Percentiles rank a stretch among this genome's conserved stretches.
These are phyloP conservation scores for Bipolaris bicolor DNA, from an alignment of 2,329 filamentous ascomycete species.

Conservation along the genomic window DNA sequence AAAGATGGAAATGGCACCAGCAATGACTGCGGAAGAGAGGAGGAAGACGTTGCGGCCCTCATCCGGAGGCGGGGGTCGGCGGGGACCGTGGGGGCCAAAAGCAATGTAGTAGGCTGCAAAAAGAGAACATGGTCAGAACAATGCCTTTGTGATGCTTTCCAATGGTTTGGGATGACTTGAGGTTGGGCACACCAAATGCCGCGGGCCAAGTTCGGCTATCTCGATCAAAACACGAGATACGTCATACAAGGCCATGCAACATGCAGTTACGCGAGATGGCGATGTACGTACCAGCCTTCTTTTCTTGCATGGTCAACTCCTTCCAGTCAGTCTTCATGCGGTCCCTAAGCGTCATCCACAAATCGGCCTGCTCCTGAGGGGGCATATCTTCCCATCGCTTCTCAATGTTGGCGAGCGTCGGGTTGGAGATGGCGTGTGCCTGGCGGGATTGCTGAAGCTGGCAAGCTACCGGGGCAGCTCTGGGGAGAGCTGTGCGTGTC, in stretches of 20 bases:
- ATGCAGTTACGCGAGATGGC: conserved; percentile 19
- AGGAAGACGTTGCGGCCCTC: conserved; percentile 80
- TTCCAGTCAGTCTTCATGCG: conserved; percentile 99
- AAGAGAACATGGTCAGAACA: conserved; percentile 29
- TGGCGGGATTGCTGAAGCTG: conserved; percentile 63
- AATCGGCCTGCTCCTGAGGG: conserved; percentile 96
- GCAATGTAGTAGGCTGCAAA: conserved; percentile 96
- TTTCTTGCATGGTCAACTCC: conserved; percentile 93
- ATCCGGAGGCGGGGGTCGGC: conserved; percentile 79
- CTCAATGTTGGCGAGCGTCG: conserved; percentile 96
- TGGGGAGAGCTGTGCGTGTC: conserved; percentile 43
- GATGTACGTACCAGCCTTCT: conserved; percentile 90
- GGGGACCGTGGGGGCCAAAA: conserved; percentile 94
- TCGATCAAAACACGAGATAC: conserved; percentile 33
- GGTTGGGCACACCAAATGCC: conserved; percentile 18
- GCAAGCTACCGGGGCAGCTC: conserved; percentile 47
- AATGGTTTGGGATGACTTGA: conserved; percentile 19
- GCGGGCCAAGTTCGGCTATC: conserved; percentile 28
- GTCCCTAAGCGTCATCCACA: conserved; percentile 98
- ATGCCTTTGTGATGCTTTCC: conserved; percentile 16
- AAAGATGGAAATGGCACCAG: conserved; percentile 74
- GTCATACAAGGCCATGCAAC: conserved; percentile 35
- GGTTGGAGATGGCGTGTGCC: conserved; percentile 95
- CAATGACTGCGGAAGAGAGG: conserved; percentile 73
- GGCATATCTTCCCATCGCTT: conserved; percentile 99